Conservation (phyloP, 495 filamentous ascomycete species). For the Echria macrotheca region DNA sequence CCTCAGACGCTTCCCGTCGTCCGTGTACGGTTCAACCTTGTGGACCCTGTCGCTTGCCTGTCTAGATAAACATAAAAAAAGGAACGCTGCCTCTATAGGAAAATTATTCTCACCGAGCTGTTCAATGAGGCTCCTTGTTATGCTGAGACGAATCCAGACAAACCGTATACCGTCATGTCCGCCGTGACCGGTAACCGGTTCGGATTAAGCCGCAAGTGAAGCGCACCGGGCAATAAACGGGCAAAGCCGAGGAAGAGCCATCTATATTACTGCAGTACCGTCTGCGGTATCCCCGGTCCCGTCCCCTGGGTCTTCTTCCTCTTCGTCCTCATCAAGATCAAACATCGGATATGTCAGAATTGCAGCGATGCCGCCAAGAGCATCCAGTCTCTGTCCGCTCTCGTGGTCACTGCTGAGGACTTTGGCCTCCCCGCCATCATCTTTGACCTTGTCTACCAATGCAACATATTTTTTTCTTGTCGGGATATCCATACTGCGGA, state of each 20-base stretch:
- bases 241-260: not conserved
- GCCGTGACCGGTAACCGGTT: not conserved
- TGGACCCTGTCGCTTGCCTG: no score
- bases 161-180: no score
- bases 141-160: no score
- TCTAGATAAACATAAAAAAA: no score
- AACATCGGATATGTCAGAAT: constrained; percentile 83
- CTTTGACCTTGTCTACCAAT: constrained; percentile 87
- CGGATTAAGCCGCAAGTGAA: no score
- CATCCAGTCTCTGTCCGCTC: constrained; percentile 82
- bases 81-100: no score
- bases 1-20: no score
- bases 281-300: constrained; percentile 11
- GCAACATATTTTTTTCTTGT: constrained; percentile 76
- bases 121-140: no score
- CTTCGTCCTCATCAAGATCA: constrained; percentile 61
- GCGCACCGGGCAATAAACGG: no score
- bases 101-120: no score
- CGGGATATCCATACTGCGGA: constrained; percentile 75
- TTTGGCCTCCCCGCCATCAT: constrained; percentile 80
- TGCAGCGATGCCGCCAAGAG: constrained; percentile 80
- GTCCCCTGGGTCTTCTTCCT: constrained; percentile 20
- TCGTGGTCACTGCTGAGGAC: constrained; percentile 90
- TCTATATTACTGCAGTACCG: constrained; percentile 33
- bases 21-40: no score